A percentile compares a stretch with the other conserved stretches of the same genome.
Evolutionary conservation across 805 yeast species (phyloP).

Genomic region (Wickerhamomyces ciferrii): DNA sequence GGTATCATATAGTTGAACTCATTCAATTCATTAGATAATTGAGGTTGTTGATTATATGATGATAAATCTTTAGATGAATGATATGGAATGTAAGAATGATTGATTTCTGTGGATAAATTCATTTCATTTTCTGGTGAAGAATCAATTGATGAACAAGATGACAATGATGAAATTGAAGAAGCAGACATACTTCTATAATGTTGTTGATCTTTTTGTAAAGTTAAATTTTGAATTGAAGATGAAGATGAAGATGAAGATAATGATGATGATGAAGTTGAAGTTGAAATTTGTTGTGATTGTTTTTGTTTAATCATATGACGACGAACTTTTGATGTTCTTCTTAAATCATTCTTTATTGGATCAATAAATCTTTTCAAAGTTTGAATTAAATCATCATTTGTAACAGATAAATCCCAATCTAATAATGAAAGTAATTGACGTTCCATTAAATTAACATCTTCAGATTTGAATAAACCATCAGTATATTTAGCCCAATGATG

Average conservation of each 20-base stretch:
- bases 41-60: background rate
- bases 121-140: background rate
- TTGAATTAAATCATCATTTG: conserved; percentile 59
- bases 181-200: conserved; percentile 9
- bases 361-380: conserved; percentile 69
- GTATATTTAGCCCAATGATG: conserved; percentile 77
- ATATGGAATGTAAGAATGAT: background rate
- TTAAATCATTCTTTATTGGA: background rate
- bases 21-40: background rate
- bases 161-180: conserved; percentile 8
- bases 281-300: conserved; percentile 1
- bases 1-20: background rate
- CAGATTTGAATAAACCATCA: conserved; percentile 61
- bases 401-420: conserved; percentile 68
- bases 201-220: conserved; percentile 5
- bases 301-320: background rate
- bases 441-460: conserved; percentile 78
- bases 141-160: conserved; percentile 3
- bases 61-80: background rate
- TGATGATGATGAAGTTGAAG: conserved; percentile 6
- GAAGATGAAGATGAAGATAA: background rate
- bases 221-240: conserved; percentile 3
- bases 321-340: background rate
- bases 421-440: conserved; percentile 63
- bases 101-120: background rate